These are phyloP conservation scores for Pulveroboletus sp. DNA, from an alignment of 768 basidiomycete species.

Conservation along the genomic window DNA sequence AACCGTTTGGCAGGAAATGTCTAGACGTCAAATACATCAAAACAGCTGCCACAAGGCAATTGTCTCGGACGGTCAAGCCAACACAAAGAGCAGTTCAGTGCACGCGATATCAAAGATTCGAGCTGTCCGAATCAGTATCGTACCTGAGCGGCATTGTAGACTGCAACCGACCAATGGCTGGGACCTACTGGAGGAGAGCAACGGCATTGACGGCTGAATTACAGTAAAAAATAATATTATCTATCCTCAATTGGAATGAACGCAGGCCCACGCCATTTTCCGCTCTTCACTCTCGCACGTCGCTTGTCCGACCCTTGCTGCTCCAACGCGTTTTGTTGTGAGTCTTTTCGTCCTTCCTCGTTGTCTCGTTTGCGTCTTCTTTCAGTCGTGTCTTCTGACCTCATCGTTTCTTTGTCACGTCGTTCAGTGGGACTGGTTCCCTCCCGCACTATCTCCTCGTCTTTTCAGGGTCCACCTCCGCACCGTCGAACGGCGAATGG, in stretches of 20 bases:
- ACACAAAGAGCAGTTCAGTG: no score
- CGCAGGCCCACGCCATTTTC: neutral
- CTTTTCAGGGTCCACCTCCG: conserved; percentile 1
- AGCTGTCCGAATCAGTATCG: neutral
- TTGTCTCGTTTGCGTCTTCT: neutral
- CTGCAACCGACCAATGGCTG: neutral
- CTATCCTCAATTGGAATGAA: conserved; percentile 5
- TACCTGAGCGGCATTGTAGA: no score
- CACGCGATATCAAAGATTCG: neutral
- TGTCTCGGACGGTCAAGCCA: conserved; percentile 1
- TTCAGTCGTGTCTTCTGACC: neutral
- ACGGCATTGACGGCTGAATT: no score
- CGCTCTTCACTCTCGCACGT: conserved; percentile 2
- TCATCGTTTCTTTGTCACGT: neutral
- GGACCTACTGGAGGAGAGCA: no score
- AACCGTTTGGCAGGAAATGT: no score
- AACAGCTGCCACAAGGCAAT: neutral
- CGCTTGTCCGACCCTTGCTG: conserved; percentile 3
- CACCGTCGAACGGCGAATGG: conserved; percentile 21
- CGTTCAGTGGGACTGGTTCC: conserved; percentile 16
- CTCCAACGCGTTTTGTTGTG: conserved; percentile 9
- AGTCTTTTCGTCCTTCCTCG: neutral
- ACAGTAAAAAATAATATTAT: neutral
- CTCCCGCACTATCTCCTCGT: conserved; percentile 6
- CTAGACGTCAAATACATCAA: neutral